These are phyloP conservation scores for Umbelopsis ramanniana DNA, from an alignment of 192 early-diverging fungal genomes.

Conservation along the genomic window DNA sequence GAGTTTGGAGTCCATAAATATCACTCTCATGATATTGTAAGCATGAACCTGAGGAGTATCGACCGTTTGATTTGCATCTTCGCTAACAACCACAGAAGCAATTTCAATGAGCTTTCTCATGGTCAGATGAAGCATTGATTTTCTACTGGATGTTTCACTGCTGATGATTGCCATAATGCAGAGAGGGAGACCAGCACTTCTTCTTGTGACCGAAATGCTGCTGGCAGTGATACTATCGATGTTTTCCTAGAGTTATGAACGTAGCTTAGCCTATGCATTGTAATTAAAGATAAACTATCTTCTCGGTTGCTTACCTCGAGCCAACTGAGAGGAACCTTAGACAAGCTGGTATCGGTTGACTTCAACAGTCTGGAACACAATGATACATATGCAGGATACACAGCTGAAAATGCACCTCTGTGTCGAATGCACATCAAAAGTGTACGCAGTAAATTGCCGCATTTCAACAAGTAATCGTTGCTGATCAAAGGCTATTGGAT, in stretches of 20 bases:
- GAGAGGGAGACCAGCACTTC: slow-evolving; percentile 87
- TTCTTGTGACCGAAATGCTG: slow-evolving; percentile 88
- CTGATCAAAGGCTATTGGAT: slow-evolving; percentile 7
- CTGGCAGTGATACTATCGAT: slow-evolving; percentile 70
- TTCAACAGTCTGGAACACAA: slow-evolving; percentile 73
- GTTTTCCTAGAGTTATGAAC: slow-evolving; percentile 53
- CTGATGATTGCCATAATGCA: slow-evolving; percentile 85
- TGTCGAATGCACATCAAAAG: slow-evolving; percentile 81
- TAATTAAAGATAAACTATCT: too few species aligned
- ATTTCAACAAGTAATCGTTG: slow-evolving; percentile 25
- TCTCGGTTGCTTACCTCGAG: slow-evolving; percentile 54
- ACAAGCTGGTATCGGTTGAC: slow-evolving; percentile 55
- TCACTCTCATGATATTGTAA: slow-evolving; percentile 83
- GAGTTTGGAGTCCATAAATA: slow-evolving; percentile 85
- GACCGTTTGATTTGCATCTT: slow-evolving; percentile 63
- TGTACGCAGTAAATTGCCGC: slow-evolving; percentile 58
- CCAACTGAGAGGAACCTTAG: slow-evolving; percentile 70
- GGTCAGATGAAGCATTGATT: slow-evolving; percentile 63
- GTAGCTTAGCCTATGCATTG: neutral
- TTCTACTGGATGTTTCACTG: slow-evolving; percentile 63
- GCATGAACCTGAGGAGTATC: slow-evolving; percentile 94
- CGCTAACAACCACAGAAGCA: slow-evolving; percentile 44
- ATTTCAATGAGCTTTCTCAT: slow-evolving; percentile 74
- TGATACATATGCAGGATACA: slow-evolving; percentile 76
- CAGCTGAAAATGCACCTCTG: slow-evolving; percentile 89